phyloP scores from a whole-genome alignment of 768 basidiomycete species.

The Filobasidium floriforme region DNA sequence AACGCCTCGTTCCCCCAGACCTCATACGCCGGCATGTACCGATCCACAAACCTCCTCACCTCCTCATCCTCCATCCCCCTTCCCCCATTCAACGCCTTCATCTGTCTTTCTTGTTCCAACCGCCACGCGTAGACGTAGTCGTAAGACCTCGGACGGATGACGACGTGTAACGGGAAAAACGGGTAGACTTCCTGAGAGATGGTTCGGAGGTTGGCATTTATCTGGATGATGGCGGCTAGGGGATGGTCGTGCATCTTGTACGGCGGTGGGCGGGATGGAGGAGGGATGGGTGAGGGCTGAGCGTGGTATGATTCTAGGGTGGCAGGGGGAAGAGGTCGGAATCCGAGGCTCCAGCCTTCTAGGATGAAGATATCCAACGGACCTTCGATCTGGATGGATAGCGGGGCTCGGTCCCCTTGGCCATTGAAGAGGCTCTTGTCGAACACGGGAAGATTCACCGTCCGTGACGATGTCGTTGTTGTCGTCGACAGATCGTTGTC shows the following conservation, averaged over 20 bases:
- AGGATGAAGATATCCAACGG: conserved; percentile 74
- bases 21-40: conserved; percentile 90
- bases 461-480: not conserved
- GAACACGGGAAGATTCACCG: conserved; percentile 63
- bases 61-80: conserved; percentile 79
- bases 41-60: conserved; percentile 69
- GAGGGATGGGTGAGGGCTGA: conserved; percentile 11
- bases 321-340: conserved; percentile 55
- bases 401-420: conserved; percentile 67
- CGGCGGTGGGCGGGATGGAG: not conserved
- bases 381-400: conserved; percentile 50
- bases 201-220: conserved; percentile 57
- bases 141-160: conserved; percentile 51
- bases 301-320: conserved; percentile 55
- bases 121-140: conserved; percentile 77
- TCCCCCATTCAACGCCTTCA: conserved; percentile 79
- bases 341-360: conserved; percentile 95
- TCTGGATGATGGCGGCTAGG: conserved; percentile 45
- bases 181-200: conserved; percentile 63
- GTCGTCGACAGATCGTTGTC: not conserved
- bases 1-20: conserved; percentile 54
- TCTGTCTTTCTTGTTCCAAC: conserved; percentile 75
- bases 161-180: conserved; percentile 64
- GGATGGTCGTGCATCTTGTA: conserved; percentile 11
- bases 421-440: conserved; percentile 78